A percentile compares a stretch with the other conserved stretches of the same genome.
These are phyloP conservation scores for Lippia alba DNA, from an alignment of 305 asterid genomes.

Conservation along the genomic window DNA sequence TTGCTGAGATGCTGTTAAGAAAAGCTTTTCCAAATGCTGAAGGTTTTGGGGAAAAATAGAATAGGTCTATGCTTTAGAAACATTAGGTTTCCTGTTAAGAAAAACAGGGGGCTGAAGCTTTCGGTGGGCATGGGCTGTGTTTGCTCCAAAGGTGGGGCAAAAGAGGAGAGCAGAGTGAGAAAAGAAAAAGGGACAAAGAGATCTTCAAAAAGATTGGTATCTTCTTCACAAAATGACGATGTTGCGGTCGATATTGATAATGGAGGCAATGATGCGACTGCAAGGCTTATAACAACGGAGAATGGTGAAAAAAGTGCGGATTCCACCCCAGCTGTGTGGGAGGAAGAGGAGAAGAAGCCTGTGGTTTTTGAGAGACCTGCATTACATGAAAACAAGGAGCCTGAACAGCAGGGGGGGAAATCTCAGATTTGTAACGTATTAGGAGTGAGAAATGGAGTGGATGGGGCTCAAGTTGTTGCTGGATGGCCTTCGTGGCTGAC, in stretches of 20 bases:
- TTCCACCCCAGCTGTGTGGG: slow-evolving; percentile 61
- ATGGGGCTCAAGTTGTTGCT: slow-evolving; percentile 77
- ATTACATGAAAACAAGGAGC: slow-evolving; percentile 43
- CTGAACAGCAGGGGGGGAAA: slow-evolving; percentile 41
- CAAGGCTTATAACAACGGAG: slow-evolving; percentile 62
- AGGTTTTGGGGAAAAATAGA: slow-evolving; percentile 38
- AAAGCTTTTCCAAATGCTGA: slow-evolving; percentile 37
- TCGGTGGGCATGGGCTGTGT: slow-evolving; percentile 72
- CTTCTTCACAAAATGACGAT: slow-evolving; percentile 62
- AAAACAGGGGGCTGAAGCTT: slow-evolving; percentile 38
- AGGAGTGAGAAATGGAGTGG: slow-evolving; percentile 67
- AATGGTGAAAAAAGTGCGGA: slow-evolving; percentile 62
- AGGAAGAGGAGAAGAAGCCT: slow-evolving; percentile 53
- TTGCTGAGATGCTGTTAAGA: slow-evolving; percentile 43
- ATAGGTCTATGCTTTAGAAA: slow-evolving; percentile 34
- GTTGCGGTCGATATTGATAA: slow-evolving; percentile 57
- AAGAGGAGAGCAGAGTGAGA: slow-evolving; percentile 43
- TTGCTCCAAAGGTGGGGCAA: slow-evolving; percentile 76
- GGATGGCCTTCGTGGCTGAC: slow-evolving; percentile 96
- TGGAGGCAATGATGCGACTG: slow-evolving; percentile 67
- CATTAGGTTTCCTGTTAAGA: slow-evolving; percentile 42
- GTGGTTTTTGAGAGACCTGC: slow-evolving; percentile 49
- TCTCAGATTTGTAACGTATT: slow-evolving; percentile 70
- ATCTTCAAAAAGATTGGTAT: slow-evolving; percentile 51
- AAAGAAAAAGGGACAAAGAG: slow-evolving; percentile 61